Evolutionary conservation across 1,284 basidiomycete species (phyloP), one percentile per base, ranked within the genome.

Genomic region (Salmacisia buchloeana): DNA sequence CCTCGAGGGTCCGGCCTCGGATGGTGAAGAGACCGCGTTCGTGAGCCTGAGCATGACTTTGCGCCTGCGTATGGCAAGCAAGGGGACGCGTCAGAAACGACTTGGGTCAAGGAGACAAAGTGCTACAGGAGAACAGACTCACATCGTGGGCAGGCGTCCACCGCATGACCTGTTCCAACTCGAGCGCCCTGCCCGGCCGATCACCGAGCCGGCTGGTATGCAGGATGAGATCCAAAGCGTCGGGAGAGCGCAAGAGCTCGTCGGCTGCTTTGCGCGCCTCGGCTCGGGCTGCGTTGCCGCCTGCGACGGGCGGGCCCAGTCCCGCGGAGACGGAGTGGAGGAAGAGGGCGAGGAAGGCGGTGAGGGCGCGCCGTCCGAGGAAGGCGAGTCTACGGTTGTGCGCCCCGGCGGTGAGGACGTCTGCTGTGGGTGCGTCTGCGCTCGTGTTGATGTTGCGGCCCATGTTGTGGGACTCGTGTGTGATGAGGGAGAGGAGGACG

Each of bases 161-260:
- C 21, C 75, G 68, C 77, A 81, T 79, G 31, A 78, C 70, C 43
- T 75, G 66, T 59, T 79, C 80, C 15, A 81, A 65, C 7, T 64
- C 60, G 31, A 79, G 67, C 13, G 63, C 39, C 58, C 69, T 63
- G 2, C 76, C 79, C 15, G 74, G 60, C 38, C 67, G 63, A 43
- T 74, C 71, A 12, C 80, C 80, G 1, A 81, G 68, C 25, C 63
- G 60, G 9, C 69, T 69, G 35, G 76, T 78, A 33, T 63, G 41
- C 35, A 77, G 49, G 21, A 75, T 63, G 33, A 70, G 41, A 27
- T 73, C 71, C 15, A 77, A 62, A 13, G 49, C 65, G 15, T 57
- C 57, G 27, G 25, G 25, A 15, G 45, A 25, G 6, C 65, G 69
- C 35, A 41, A 68, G 59, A 74, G 58, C 58, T 71, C 70, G 45